A percentile compares a stretch with the other conserved stretches of the same genome.
phyloP scores from a whole-genome alignment of 2,329 filamentous ascomycete species.

The Clarireedia paspali region DNA sequence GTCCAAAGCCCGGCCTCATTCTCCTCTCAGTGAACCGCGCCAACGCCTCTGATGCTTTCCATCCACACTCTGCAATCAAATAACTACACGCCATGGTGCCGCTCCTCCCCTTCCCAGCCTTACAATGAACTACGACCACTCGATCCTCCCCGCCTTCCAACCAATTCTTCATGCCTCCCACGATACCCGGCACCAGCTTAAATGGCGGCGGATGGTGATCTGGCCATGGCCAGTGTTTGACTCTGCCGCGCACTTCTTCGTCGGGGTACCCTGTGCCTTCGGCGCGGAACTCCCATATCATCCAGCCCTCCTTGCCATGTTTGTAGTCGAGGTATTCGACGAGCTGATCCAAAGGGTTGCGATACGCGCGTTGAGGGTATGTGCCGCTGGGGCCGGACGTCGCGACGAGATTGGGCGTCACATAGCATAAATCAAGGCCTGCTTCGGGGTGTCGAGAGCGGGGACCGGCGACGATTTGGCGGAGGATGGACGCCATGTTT shows the following conservation, averaged over 20 bases:
- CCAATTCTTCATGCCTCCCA: slow-evolving; percentile 92
- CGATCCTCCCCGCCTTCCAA: slow-evolving; percentile 41
- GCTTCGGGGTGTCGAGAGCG: slow-evolving; percentile 78
- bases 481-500: slow-evolving; percentile 68
- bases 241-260: slow-evolving; percentile 73
- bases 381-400: slow-evolving; percentile 81
- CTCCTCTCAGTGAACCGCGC: slow-evolving; percentile 69
- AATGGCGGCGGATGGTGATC: slow-evolving; percentile 98
- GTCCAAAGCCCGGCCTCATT: slow-evolving; percentile 84
- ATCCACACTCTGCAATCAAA: slow-evolving; percentile 78
- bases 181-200: slow-evolving; percentile 74
- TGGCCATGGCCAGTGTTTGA: slow-evolving; percentile 91
- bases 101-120: slow-evolving; percentile 90
- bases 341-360: slow-evolving; percentile 82
- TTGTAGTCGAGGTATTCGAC: slow-evolving; percentile 82
- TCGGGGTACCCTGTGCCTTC: slow-evolving; percentile 96
- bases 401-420: slow-evolving; percentile 67
- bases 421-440: slow-evolving; percentile 89
- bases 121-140: slow-evolving; percentile 91
- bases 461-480: slow-evolving; percentile 86
- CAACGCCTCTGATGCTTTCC: slow-evolving; percentile 56
- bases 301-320: slow-evolving; percentile 71
- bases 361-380: slow-evolving; percentile 86
- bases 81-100: slow-evolving; percentile 86
- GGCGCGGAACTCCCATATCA: slow-evolving; percentile 95